These are phyloP conservation scores for Mrakia frigida DNA, from an alignment of 768 basidiomycete genomes.

Conservation along the genomic window DNA sequence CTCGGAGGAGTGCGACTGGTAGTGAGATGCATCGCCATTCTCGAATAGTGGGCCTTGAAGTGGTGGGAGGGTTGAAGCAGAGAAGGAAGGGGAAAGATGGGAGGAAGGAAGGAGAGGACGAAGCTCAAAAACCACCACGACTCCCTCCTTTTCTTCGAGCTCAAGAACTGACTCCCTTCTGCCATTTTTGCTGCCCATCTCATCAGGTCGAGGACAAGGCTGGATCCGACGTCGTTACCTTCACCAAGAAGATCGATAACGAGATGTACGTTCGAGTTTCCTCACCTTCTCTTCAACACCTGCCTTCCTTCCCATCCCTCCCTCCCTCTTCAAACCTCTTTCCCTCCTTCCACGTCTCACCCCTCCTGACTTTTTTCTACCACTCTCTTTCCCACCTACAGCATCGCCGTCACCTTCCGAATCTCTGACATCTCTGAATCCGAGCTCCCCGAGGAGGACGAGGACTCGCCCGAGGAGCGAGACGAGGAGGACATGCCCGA, in stretches of 20 bases:
- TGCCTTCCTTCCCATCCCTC: not conserved
- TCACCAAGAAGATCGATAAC: slow-evolving; percentile 81
- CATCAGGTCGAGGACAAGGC: slow-evolving; percentile 61
- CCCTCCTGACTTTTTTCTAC: not conserved
- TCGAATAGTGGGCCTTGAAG: too few species aligned
- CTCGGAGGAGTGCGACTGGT: too few species aligned
- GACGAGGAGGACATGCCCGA: slow-evolving; percentile 37
- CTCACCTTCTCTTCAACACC: too few species aligned
- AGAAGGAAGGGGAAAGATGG: not conserved
- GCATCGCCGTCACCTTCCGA: slow-evolving; percentile 85
- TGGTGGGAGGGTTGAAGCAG: not conserved
- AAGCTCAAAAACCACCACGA: not conserved
- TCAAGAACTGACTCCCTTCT: not conserved
- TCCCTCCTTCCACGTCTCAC: not conserved
- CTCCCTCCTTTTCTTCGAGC: not conserved
- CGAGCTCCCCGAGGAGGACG: slow-evolving; percentile 39
- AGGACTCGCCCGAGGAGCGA: slow-evolving; percentile 41
- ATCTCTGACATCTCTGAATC: slow-evolving; percentile 67
- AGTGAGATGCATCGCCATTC: too few species aligned
- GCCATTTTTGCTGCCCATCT: not conserved
- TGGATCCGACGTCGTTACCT: slow-evolving; percentile 73
- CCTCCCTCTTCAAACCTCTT: slow-evolving; percentile 1
- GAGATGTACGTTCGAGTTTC: slow-evolving; percentile 79
- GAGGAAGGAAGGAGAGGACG: not conserved
- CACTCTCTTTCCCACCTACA: slow-evolving; percentile 40